phyloP scores from a whole-genome alignment of 1,284 basidiomycete species.

The Ceraceosorus guamensis region DNA sequence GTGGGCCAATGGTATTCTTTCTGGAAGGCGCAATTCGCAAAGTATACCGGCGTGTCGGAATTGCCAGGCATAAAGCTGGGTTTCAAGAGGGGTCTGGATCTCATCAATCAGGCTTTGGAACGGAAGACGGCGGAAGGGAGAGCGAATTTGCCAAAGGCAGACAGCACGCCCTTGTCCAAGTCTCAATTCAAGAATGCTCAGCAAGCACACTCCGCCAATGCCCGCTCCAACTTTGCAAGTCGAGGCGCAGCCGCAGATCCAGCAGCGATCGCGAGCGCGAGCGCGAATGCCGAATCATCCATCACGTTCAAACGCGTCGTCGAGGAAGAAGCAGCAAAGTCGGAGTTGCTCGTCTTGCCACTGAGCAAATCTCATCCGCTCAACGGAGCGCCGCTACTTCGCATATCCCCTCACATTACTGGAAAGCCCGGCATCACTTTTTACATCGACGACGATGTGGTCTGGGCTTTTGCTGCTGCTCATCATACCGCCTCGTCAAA shows the following conservation, averaged over 20 bases:
- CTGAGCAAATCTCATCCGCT: conserved; percentile 70
- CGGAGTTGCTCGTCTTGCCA: conserved; percentile 81
- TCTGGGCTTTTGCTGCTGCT: not conserved
- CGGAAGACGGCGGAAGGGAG: conserved; percentile 46
- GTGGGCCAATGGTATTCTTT: conserved; percentile 78
- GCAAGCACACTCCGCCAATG: not conserved
- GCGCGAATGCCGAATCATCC: conserved; percentile 7
- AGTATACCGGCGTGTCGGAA: conserved; percentile 49
- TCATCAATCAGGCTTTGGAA: conserved; percentile 87
- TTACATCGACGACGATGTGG: conserved; percentile 69
- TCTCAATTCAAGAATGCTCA: conserved; percentile 1
- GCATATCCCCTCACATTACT: conserved; percentile 67
- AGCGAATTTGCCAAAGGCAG: conserved; percentile 61
- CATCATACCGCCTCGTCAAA: too few species aligned
- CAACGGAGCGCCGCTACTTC: conserved; percentile 74
- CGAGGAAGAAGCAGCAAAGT: conserved; percentile 72
- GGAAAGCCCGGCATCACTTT: conserved; percentile 76
- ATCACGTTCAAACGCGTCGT: conserved; percentile 78
- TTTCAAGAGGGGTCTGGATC: conserved; percentile 73
- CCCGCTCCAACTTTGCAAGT: not conserved
- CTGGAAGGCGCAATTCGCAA: conserved; percentile 77
- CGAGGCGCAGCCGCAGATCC: too few species aligned
- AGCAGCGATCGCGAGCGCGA: conserved; percentile 11
- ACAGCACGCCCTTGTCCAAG: conserved; percentile 37
- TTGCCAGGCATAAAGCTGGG: conserved; percentile 65